phyloP scores from a whole-genome alignment of 2,329 filamentous ascomycete species.

The Akanthomyces dipterigenus region DNA sequence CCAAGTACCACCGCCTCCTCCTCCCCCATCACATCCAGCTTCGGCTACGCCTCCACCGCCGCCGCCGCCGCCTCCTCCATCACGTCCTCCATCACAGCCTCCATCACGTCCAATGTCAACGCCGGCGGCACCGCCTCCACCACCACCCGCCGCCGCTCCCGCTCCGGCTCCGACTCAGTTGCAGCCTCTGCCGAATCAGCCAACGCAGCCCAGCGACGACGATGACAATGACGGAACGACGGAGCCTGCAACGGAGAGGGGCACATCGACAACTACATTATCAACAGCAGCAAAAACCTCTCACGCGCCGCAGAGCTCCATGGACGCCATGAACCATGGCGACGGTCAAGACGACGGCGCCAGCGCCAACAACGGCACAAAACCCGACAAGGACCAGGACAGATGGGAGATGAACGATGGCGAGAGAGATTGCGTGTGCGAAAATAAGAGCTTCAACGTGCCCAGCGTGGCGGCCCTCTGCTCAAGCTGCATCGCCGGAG shows the following conservation, averaged over 20 bases:
- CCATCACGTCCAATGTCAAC: background rate
- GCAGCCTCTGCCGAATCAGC: background rate
- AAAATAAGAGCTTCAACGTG: slow-evolving; percentile 35
- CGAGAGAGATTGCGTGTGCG: slow-evolving; percentile 31
- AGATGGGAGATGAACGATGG: slow-evolving; percentile 16
- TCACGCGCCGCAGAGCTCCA: background rate
- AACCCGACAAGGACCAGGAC: slow-evolving; percentile 12
- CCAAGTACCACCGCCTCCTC: background rate
- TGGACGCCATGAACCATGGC: background rate
- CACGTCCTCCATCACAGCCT: background rate
- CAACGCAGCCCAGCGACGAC: background rate
- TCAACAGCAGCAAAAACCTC: background rate
- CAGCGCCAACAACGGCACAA: background rate
- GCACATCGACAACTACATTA: background rate
- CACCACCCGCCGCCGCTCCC: background rate
- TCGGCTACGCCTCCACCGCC: background rate
- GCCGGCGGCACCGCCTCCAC: background rate
- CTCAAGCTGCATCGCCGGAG: slow-evolving; percentile 30
- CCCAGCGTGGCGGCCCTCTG: slow-evolving; percentile 31
- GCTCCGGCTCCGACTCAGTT: background rate
- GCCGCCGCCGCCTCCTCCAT: background rate
- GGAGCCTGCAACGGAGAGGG: background rate
- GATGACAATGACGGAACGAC: background rate
- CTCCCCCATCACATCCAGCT: background rate
- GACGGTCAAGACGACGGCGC: background rate